Evolutionary conservation across 148 eudicot genomes (phyloP).

Genomic region (Amaranthus palmeri): DNA sequence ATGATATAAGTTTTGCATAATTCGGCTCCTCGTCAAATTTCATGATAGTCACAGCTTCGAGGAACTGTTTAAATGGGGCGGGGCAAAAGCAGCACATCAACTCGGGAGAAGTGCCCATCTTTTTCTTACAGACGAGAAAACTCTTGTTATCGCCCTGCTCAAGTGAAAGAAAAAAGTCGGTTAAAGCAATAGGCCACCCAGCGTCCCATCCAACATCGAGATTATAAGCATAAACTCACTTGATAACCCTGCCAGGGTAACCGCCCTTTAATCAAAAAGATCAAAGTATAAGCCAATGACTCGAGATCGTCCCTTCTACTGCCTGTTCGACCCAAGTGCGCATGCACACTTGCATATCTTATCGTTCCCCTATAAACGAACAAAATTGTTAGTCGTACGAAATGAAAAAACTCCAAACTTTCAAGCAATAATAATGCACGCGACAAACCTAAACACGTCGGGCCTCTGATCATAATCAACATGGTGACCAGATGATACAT

Average conservation of each 20-base stretch:
- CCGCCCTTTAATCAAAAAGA: conserved; percentile 69
- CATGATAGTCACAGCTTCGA: conserved; percentile 89
- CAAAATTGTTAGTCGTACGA: neutral
- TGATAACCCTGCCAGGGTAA: conserved; percentile 92
- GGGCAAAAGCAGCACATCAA: conserved; percentile 97
- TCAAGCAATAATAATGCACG: neutral
- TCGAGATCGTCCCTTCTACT: conserved; percentile 88
- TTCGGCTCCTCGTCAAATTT: conserved; percentile 94
- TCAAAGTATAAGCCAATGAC: conserved; percentile 75
- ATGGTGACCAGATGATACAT: conserved; percentile 77
- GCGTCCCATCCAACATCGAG: neutral
- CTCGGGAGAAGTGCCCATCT: conserved; percentile 90
- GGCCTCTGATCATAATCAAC: conserved; percentile 97
- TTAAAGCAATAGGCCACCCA: conserved; percentile 4
- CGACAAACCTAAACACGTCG: conserved; percentile 81
- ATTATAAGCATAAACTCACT: conserved; percentile 33
- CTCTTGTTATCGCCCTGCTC: conserved; percentile 94
- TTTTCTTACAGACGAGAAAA: conserved; percentile 80
- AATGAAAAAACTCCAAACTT: conserved; percentile 3
- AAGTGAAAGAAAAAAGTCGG: conserved; percentile 18
- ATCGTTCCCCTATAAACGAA: conserved; percentile 70
- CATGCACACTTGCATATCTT: conserved; percentile 98
- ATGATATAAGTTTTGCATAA: conserved; percentile 72
- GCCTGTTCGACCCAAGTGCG: conserved; percentile 91
- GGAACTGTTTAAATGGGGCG: conserved; percentile 75